These are phyloP conservation scores for Vaccinium corymbosum DNA, from an alignment of 148 eudicot species.

Conservation along the genomic window DNA sequence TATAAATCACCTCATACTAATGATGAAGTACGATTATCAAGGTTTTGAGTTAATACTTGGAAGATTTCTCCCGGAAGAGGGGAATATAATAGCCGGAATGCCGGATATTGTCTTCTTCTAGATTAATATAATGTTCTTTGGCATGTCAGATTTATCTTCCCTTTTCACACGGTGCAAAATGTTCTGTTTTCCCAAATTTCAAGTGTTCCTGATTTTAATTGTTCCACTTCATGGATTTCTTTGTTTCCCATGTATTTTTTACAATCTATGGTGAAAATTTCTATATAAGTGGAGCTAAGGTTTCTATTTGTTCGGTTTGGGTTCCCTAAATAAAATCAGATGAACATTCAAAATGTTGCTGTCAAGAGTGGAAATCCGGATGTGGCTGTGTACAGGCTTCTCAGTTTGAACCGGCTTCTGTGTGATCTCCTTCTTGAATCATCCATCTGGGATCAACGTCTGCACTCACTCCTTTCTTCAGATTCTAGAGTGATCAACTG, in stretches of 20 bases:
- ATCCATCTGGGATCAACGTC: slow-evolving; percentile 72
- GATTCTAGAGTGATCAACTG: slow-evolving; percentile 26
- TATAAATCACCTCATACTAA: not conserved
- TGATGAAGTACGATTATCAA: not conserved
- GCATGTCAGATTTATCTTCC: slow-evolving; percentile 2
- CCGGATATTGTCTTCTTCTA: not conserved
- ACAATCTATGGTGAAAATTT: not conserved
- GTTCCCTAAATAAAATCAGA: slow-evolving; percentile 35
- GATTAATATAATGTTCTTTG: not conserved
- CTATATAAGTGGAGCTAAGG: not conserved
- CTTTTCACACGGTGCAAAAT: not conserved
- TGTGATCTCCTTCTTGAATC: slow-evolving; percentile 75
- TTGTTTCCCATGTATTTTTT: not conserved
- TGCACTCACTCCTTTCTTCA: slow-evolving; percentile 60
- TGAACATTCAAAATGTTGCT: slow-evolving; percentile 40
- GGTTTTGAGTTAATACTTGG: not conserved
- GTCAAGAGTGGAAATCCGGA: slow-evolving; percentile 35
- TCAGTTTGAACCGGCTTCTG: slow-evolving; percentile 56
- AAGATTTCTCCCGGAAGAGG: not conserved
- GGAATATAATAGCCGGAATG: not conserved
- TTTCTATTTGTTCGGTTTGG: slow-evolving; percentile 2
- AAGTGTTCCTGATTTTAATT: not conserved
- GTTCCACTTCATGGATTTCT: not conserved
- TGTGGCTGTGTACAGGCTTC: slow-evolving; percentile 42
- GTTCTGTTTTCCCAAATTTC: not conserved